A percentile compares a stretch with the other conserved stretches of the same genome.
These are phyloP conservation scores for Gossypium bickii DNA, from an alignment of 345 rosid species.

Conservation along the genomic window DNA sequence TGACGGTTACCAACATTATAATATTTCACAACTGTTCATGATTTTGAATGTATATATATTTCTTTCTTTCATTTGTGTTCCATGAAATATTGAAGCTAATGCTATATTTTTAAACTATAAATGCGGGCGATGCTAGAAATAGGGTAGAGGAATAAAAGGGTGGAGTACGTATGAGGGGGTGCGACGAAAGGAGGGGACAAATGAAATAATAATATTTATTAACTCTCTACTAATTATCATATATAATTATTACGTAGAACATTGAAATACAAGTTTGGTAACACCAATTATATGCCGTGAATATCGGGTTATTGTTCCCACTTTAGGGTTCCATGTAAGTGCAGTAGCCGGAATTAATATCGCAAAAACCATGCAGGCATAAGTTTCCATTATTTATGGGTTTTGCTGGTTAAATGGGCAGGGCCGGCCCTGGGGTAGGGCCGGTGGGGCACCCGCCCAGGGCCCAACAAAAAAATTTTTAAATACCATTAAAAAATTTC, in stretches of 20 bases:
- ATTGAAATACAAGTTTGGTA: neutral
- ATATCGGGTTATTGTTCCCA: conserved; percentile 31
- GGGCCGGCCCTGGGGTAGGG: too few species aligned
- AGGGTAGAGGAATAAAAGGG: neutral
- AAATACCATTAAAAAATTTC: too few species aligned
- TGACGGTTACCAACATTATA: neutral
- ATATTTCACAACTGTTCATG: too few species aligned
- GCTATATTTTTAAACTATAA: neutral
- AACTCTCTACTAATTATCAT: neutral
- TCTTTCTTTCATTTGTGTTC: neutral
- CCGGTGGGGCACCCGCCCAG: too few species aligned
- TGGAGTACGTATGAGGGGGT: neutral
- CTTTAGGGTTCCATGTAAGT: conserved; percentile 24
- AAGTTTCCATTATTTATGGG: neutral
- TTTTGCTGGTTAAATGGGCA: neutral
- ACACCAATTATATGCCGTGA: conserved; percentile 22
- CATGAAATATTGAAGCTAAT: neutral
- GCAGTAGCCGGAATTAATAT: neutral
- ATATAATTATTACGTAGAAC: neutral
- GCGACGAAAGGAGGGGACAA: conserved; percentile 28
- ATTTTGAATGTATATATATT: too few species aligned
- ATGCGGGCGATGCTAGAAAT: neutral
- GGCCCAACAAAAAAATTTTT: too few species aligned
- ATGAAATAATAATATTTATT: conserved; percentile 27
- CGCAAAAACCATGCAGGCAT: neutral